phyloP scores from a whole-genome alignment of 306 rosid genomes.

The Neltuma alba region DNA sequence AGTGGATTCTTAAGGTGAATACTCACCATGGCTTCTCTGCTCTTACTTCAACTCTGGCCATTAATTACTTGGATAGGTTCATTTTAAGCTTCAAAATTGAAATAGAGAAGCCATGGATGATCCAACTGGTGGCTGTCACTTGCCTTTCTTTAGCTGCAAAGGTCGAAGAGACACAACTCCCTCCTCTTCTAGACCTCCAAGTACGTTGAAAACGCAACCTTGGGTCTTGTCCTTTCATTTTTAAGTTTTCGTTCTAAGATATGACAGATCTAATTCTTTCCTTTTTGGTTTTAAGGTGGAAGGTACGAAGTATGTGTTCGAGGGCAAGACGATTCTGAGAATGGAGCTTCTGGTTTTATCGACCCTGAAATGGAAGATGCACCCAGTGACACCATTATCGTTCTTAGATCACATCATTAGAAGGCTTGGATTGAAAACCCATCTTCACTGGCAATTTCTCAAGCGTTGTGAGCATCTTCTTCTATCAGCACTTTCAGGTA shows the following conservation, averaged over 20 bases:
- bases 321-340: constrained; percentile 80
- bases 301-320: constrained; percentile 63
- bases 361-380: constrained; percentile 90
- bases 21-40: constrained; percentile 74
- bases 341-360: constrained; percentile 90
- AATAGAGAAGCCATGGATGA: constrained; percentile 84
- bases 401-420: constrained; percentile 76
- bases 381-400: constrained; percentile 87
- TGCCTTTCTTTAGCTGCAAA: constrained; percentile 94
- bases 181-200: constrained; percentile 90
- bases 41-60: constrained; percentile 80
- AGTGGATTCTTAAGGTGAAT: constrained; percentile 80
- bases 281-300: constrained; percentile 53
- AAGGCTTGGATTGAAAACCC: constrained; percentile 73
- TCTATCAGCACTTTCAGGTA: constrained; percentile 74
- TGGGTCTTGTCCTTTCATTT: neutral
- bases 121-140: constrained; percentile 84
- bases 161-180: constrained; percentile 89
- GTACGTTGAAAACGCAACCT: constrained; percentile 41
- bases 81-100: constrained; percentile 62
- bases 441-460: constrained; percentile 73
- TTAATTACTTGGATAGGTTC: constrained; percentile 77
- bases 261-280: neutral
- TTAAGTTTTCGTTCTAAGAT: neutral
- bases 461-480: constrained; percentile 77